Percentiles rank a stretch among this genome's conserved stretches.
These are phyloP conservation scores for Coelastrella sp. DNA, from an alignment of 139 green algal genomes.

Conservation along the genomic window DNA sequence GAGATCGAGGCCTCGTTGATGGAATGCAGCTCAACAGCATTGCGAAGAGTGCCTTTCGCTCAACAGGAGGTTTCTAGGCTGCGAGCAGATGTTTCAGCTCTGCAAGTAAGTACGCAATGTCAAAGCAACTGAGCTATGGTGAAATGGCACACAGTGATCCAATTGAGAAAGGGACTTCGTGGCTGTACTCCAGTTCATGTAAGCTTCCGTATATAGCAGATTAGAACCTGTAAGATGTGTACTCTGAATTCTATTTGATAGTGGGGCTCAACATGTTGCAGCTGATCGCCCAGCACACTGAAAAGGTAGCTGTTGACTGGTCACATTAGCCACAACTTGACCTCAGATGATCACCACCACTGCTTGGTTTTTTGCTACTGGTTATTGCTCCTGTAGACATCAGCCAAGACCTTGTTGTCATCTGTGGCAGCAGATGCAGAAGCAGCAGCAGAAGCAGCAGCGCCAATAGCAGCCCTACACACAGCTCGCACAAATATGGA, in stretches of 20 bases:
- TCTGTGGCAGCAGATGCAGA: slow-evolving; percentile 37
- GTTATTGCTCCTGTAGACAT: slow-evolving; percentile 25
- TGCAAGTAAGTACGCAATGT: slow-evolving; percentile 47
- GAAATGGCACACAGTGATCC: no score
- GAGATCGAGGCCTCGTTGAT: slow-evolving; percentile 15
- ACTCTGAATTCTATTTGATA: no score
- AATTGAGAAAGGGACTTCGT: no score
- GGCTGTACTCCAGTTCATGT: no score
- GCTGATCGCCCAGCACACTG: no score
- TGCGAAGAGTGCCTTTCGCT: slow-evolving; percentile 87
- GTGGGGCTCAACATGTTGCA: no score
- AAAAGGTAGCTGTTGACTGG: no score
- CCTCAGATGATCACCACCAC: neutral
- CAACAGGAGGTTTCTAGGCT: slow-evolving; percentile 82
- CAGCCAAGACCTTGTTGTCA: neutral
- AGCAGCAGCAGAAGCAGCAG: slow-evolving; percentile 8
- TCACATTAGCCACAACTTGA: no score
- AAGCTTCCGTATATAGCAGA: no score
- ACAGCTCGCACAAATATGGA: slow-evolving; percentile 39
- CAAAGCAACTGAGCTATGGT: neutral
- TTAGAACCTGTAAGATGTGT: no score
- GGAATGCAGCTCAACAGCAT: slow-evolving; percentile 67
- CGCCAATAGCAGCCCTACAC: slow-evolving; percentile 33
- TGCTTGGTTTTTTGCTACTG: no score
- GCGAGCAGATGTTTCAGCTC: slow-evolving; percentile 63